Evolutionary conservation across 2,329 filamentous ascomycete genomes (phyloP).

Genomic region (Hirsutella rhossiliensis): DNA sequence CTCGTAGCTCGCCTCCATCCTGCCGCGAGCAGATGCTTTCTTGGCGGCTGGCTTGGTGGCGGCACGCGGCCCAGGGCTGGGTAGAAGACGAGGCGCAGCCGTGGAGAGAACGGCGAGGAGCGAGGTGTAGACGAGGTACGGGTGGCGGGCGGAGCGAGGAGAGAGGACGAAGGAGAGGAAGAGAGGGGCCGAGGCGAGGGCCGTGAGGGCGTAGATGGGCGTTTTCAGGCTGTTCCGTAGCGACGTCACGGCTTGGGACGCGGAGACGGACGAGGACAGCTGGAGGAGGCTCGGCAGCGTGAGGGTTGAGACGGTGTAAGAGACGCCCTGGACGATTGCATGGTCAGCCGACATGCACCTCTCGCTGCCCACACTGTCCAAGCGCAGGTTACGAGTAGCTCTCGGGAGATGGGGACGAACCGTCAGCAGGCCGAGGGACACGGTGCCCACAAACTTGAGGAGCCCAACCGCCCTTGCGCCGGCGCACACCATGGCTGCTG

Average conservation of each 20-base stretch:
- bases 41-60: slow-evolving; percentile 14
- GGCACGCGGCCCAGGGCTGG: slow-evolving; percentile 18
- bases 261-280: slow-evolving; percentile 63
- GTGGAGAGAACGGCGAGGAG: slow-evolving; percentile 53
- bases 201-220: slow-evolving; percentile 55
- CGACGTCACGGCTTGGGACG: slow-evolving; percentile 57
- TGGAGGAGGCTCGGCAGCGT: slow-evolving; percentile 70
- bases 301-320: slow-evolving; percentile 69
- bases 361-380: too few species aligned
- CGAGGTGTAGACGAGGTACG: slow-evolving; percentile 80
- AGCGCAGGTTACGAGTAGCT: too few species aligned
- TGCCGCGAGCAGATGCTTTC: slow-evolving; percentile 19
- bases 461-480: slow-evolving; percentile 46
- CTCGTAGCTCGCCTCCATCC: slow-evolving; percentile 63
- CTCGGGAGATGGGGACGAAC: slow-evolving; percentile 37
- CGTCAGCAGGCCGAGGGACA: slow-evolving; percentile 78
- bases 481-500: slow-evolving; percentile 46
- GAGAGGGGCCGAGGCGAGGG: slow-evolving; percentile 59
- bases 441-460: slow-evolving; percentile 86
- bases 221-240: slow-evolving; percentile 50
- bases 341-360: background rate
- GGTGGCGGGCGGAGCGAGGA: slow-evolving; percentile 63
- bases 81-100: slow-evolving; percentile 36
- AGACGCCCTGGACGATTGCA: slow-evolving; percentile 55
- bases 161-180: slow-evolving; percentile 69